A percentile compares a stretch with the other conserved stretches of the same genome.
Conservation (phyloP, 2,329 filamentous ascomycete species). For the Alternaria sp. region DNA sequence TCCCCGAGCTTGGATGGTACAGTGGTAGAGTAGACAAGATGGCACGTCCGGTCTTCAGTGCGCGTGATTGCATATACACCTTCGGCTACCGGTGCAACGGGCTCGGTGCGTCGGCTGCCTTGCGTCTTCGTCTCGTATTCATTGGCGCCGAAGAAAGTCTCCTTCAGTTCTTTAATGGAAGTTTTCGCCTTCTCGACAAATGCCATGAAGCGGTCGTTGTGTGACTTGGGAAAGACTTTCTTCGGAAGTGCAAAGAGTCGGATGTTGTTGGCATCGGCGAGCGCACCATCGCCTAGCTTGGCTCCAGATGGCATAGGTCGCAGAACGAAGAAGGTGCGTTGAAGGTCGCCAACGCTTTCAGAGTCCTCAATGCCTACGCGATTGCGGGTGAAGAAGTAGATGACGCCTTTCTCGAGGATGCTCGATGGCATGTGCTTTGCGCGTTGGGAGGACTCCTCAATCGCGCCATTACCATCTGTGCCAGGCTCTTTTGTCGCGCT, state of each 20-base stretch:
- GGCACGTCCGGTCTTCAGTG: constrained; percentile 71
- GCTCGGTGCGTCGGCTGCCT: constrained; percentile 72
- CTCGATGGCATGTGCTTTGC: constrained; percentile 64
- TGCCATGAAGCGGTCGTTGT: constrained; percentile 75
- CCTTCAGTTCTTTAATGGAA: constrained; percentile 73
- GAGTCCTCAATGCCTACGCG: constrained; percentile 78
- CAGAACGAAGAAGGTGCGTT: constrained; percentile 80
- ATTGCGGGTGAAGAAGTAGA: constrained; percentile 89
- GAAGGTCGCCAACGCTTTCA: constrained; percentile 73
- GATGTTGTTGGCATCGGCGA: constrained; percentile 67
- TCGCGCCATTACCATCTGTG: constrained; percentile 45
- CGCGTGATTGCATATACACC: constrained; percentile 84
- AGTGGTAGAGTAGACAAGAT: constrained; percentile 82
- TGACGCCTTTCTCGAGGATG: constrained; percentile 84
- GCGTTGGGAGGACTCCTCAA: constrained; percentile 61
- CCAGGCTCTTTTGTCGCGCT: constrained; percentile 31
- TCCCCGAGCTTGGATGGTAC: constrained; percentile 74
- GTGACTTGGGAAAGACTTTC: constrained; percentile 77
- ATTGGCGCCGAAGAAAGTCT: constrained; percentile 70
- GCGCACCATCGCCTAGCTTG: constrained; percentile 68
- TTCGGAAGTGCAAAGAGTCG: constrained; percentile 83
- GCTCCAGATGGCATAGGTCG: constrained; percentile 75
- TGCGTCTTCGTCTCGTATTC: constrained; percentile 80
- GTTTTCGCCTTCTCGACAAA: constrained; percentile 80
- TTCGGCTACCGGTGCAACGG: constrained; percentile 79